Evolutionary conservation across 2,329 filamentous ascomycete genomes (phyloP), one percentile per base, ranked within the genome.

Genomic region (Xylariaceae sp.): DNA sequence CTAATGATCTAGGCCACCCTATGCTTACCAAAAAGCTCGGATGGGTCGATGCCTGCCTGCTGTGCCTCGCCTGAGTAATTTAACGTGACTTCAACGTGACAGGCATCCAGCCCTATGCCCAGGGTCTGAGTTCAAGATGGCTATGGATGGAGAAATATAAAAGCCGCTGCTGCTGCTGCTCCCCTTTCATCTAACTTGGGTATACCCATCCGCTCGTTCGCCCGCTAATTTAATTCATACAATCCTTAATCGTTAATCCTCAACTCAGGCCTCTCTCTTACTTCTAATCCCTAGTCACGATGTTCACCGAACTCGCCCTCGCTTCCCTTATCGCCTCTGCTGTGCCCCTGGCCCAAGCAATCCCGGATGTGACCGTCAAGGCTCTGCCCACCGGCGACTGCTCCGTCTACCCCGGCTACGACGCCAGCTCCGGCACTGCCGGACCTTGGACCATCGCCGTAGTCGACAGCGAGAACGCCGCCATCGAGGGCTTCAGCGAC

Each of bases 401-500:
- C 44, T 63, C 61, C 20, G 53, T 54, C 12, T 63, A 52, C 40
- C 61, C 61, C 12, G 56, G 56, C 2, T 63, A 62, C n/a, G 48
- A 63, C 46, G 56, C 61, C 19, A 40, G 56, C 12, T 49, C 46
- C 42, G 57, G 60, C 48, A 62, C 59, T 20, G 61, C 61, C 10
- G 61, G 61, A 1, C 61, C 61, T 4, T 63, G 61, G 61, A 54
- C 51, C 16, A 51, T 63, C 43, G 49, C 61, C 29, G 2, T 63
- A 40, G 56, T 58, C 40, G 42, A 61, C 29, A 60, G 56, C 48
- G 56, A 63, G 50, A 63, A 63, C 19, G 18, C 29, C 12, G 61
- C 56, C 16, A 63, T 63, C 41, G 61, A 63, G 32, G 59, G 61
- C 2, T 63, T 63, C 41, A 54, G 59, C 43, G 61, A 63, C 48